Conservation (phyloP, 257 asterid genomes). For the Solanum tacnaense region DNA sequence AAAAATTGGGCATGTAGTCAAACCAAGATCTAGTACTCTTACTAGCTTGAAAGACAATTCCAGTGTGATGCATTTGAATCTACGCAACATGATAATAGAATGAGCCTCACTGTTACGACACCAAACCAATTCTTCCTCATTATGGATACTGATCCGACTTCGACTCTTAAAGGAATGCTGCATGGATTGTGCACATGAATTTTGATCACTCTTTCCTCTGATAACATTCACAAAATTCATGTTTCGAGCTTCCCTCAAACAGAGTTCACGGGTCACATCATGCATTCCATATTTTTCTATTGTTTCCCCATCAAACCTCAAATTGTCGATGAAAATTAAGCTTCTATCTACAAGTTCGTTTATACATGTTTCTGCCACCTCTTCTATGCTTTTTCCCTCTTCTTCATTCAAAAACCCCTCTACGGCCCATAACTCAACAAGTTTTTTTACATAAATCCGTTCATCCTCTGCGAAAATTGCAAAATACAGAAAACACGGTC, state of each 20-base stretch:
- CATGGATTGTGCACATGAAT: not conserved
- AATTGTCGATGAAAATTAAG: not conserved
- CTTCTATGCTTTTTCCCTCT: not conserved
- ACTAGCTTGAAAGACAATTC: not conserved
- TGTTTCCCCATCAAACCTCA: not conserved
- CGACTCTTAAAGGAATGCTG: not conserved
- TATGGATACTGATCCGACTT: not conserved
- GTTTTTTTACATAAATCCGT: not conserved
- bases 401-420: conserved; percentile 7
- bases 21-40: not conserved
- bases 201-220: not conserved
- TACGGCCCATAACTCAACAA: not conserved
- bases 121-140: not conserved
- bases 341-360: not conserved
- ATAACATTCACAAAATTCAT: too few relatives aligned
- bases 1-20: not conserved
- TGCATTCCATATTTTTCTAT: not conserved
- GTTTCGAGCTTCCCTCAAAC: too few relatives aligned
- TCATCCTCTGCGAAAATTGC: not conserved
- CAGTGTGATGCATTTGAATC: not conserved
- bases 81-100: not conserved
- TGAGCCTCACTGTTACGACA: not conserved
- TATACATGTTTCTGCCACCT: not conserved
- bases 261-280: too few relatives aligned
- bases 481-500: not conserved